phyloP scores from a whole-genome alignment of 805 yeast genomes.

The Ogataea angusta region DNA sequence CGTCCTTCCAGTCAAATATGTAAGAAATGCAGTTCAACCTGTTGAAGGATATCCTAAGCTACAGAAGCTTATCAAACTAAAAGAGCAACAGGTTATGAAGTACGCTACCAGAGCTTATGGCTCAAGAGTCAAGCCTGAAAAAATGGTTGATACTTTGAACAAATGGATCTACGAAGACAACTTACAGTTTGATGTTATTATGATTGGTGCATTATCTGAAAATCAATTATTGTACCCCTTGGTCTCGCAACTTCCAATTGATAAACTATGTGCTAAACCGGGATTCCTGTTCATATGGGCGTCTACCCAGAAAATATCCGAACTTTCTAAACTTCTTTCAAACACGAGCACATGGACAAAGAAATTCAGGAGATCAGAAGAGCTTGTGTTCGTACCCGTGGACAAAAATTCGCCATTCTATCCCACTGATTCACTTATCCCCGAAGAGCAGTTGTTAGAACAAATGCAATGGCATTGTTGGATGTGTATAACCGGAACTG shows the following conservation, averaged over 20 bases:
- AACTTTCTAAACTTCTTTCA: constrained; percentile 49
- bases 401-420: constrained; percentile 61
- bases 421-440: constrained; percentile 48
- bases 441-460: constrained; percentile 51
- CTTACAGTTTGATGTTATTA: constrained; percentile 79
- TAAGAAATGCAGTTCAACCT: constrained; percentile 63
- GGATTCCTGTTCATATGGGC: constrained; percentile 90
- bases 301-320: constrained; percentile 66
- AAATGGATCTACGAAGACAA: constrained; percentile 58
- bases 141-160: constrained; percentile 55
- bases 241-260: constrained; percentile 64
- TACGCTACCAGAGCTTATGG: constrained; percentile 68
- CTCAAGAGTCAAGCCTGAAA: constrained; percentile 46
- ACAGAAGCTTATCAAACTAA: constrained; percentile 62
- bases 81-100: constrained; percentile 50
- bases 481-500: constrained; percentile 97
- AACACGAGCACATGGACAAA: constrained; percentile 41
- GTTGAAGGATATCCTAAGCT: constrained; percentile 86
- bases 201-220: constrained; percentile 84
- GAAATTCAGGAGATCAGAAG: constrained; percentile 85
- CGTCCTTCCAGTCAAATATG: constrained; percentile 56
- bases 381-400: constrained; percentile 76
- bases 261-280: constrained; percentile 74
- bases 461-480: constrained; percentile 94
- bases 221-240: constrained; percentile 65